phyloP scores from a whole-genome alignment of 140 eudicot species.

The Stevia rebaudiana region DNA sequence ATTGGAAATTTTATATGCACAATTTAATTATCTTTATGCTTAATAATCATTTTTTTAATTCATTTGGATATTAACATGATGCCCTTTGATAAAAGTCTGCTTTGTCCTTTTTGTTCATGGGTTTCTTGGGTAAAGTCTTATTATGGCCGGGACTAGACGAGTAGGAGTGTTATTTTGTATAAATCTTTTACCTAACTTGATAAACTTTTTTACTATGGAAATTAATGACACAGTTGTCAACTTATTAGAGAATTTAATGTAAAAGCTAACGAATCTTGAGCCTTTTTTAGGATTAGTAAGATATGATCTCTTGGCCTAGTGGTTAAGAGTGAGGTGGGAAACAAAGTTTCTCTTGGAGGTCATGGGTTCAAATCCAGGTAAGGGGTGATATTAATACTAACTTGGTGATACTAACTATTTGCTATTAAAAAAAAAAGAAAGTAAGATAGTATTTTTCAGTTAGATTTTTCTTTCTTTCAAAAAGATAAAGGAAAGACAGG shows the following conservation, averaged over 20 bases:
- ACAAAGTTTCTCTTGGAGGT: too few species aligned
- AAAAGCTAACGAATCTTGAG: background rate
- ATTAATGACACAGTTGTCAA: background rate
- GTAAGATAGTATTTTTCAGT: background rate
- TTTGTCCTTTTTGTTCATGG: slow-evolving; percentile 16
- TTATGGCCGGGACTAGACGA: background rate
- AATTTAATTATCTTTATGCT: background rate
- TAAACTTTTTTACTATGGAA: background rate
- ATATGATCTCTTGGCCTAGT: too few species aligned
- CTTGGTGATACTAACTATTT: too few species aligned
- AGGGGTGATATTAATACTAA: too few species aligned
- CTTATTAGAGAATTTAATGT: background rate
- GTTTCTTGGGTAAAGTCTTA: background rate
- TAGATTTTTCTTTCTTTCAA: background rate
- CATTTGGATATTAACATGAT: background rate
- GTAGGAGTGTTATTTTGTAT: background rate
- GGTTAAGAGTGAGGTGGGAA: too few species aligned
- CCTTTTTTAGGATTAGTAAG: background rate
- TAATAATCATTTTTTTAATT: slow-evolving; percentile 8
- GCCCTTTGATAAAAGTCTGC: slow-evolving; percentile 15
- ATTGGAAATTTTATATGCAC: slow-evolving; percentile 5
- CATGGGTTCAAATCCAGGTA: too few species aligned
- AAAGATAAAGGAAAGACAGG: background rate
- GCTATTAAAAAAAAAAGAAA: too few species aligned
- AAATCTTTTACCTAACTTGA: background rate